A percentile compares a stretch with the other conserved stretches of the same genome.
Evolutionary conservation across 768 basidiomycete species (phyloP).

Genomic region (Boletales sp.): DNA sequence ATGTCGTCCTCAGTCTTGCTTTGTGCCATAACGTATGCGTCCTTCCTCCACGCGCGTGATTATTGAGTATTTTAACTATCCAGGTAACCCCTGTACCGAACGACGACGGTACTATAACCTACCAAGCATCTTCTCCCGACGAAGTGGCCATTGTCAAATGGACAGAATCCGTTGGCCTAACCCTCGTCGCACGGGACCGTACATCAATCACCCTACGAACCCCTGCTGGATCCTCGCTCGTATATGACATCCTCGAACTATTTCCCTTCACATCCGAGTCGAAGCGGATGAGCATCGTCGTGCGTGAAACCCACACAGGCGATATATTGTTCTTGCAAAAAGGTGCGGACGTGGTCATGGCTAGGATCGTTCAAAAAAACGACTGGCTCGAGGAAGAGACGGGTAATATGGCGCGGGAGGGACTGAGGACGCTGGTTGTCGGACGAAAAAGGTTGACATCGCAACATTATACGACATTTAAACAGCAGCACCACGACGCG

Average conservation of each 20-base stretch:
- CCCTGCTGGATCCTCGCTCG: constrained; percentile 57
- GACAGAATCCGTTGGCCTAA: constrained; percentile 93
- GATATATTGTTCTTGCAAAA: constrained; percentile 93
- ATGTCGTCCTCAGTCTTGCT: constrained; percentile 90
- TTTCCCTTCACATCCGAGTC: constrained; percentile 99
- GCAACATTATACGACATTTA: constrained; percentile 73
- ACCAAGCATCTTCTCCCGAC: constrained; percentile 98
- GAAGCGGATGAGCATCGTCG: constrained; percentile 98
- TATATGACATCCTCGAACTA: constrained; percentile 86
- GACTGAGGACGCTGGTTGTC: constrained; percentile 90
- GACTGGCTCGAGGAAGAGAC: constrained; percentile 99
- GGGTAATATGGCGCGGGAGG: constrained; percentile 97
- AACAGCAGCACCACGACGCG: constrained; percentile 66
- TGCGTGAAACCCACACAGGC: constrained; percentile 70
- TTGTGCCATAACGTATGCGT: constrained; percentile 87
- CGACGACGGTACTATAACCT: constrained; percentile 92
- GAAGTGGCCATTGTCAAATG: constrained; percentile 98
- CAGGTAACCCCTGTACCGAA: constrained; percentile 95
- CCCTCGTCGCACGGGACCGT: constrained; percentile 85
- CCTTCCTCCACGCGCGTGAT: neutral
- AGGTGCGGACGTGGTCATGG: constrained; percentile 99
- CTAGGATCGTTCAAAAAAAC: constrained; percentile 89
- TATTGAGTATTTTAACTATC: constrained; percentile 22
- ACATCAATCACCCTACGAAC: constrained; percentile 83
- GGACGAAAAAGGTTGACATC: constrained; percentile 73